Evolutionary conservation across 805 yeast species (phyloP).

Genomic region (Candida pini): DNA sequence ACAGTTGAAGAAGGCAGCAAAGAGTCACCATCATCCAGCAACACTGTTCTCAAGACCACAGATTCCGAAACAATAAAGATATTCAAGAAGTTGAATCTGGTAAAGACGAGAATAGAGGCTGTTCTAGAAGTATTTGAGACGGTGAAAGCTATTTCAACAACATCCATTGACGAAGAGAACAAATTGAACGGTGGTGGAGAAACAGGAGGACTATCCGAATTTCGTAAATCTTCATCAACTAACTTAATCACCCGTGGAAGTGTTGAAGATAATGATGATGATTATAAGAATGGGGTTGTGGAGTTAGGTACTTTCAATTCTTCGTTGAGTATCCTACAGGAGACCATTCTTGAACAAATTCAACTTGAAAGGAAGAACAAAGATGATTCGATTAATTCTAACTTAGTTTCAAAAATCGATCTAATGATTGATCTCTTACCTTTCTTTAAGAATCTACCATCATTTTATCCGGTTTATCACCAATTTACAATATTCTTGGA

Average conservation of each 20-base stretch:
- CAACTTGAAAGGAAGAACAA: conserved; percentile 20
- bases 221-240: too few species aligned
- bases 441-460: conserved; percentile 45
- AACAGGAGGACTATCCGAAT: too few species aligned
- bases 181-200: conserved; percentile 1
- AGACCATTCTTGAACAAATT: conserved; percentile 40
- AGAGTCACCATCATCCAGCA: too few species aligned
- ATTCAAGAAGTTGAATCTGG: conserved; percentile 38
- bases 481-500: conserved; percentile 41
- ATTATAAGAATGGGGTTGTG: conserved; percentile 8
- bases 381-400: conserved; percentile 26
- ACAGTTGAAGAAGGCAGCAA: neutral
- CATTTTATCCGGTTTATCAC: conserved; percentile 46
- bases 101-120: conserved; percentile 39
- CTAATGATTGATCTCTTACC: conserved; percentile 45
- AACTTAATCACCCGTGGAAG: neutral
- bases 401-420: conserved; percentile 38
- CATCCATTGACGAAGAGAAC: conserved; percentile 21
- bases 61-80: conserved; percentile 26
- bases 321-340: conserved; percentile 40
- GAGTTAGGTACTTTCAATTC: conserved; percentile 25
- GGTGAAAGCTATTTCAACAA: conserved; percentile 34
- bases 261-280: conserved; percentile 1
- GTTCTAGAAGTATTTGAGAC: conserved; percentile 44
- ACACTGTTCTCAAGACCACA: too few species aligned